Evolutionary conservation across 2,329 filamentous ascomycete genomes (phyloP).

Genomic region (Phyllosticta citriasiana): DNA sequence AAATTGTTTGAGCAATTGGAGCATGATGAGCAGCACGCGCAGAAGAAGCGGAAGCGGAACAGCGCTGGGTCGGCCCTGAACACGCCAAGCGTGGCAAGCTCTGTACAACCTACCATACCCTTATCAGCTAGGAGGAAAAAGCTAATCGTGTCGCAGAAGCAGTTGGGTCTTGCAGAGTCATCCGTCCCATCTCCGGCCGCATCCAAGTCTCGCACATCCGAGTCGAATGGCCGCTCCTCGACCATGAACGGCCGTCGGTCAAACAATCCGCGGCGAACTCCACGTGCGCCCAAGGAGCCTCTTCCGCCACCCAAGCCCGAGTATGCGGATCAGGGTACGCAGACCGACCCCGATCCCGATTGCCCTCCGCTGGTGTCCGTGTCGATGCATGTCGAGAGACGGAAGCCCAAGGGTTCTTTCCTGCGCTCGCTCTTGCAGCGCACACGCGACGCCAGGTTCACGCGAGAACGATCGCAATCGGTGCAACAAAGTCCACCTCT

Average conservation of each 20-base stretch:
- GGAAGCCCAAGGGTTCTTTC: slow-evolving; percentile 21
- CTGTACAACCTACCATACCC: slow-evolving; percentile 23
- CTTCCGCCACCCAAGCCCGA: slow-evolving; percentile 25
- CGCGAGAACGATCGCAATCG: slow-evolving; percentile 27
- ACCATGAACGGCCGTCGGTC: slow-evolving; percentile 7
- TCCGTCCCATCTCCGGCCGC: slow-evolving; percentile 17
- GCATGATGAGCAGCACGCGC: slow-evolving; percentile 43
- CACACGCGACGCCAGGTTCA: slow-evolving; percentile 27
- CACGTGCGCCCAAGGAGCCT: slow-evolving; percentile 26
- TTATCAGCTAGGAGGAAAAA: slow-evolving; percentile 10
- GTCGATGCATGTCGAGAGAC: slow-evolving; percentile 22
- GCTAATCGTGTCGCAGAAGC: slow-evolving; percentile 21
- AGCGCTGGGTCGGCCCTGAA: slow-evolving; percentile 46
- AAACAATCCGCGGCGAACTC: slow-evolving; percentile 14
- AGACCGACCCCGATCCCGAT: slow-evolving; percentile 35
- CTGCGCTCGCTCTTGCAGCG: slow-evolving; percentile 28
- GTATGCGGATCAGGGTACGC: slow-evolving; percentile 18
- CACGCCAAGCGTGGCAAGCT: slow-evolving; percentile 37
- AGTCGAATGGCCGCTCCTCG: slow-evolving; percentile 9
- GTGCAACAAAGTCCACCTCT: slow-evolving; percentile 16
- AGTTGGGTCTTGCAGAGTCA: slow-evolving; percentile 25
- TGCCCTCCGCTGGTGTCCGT: slow-evolving; percentile 21
- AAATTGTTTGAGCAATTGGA: slow-evolving; percentile 53
- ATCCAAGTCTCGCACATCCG: slow-evolving; percentile 14
- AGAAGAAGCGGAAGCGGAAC: slow-evolving; percentile 46